These are phyloP conservation scores for Ascochyta rabiei DNA, from an alignment of 2,329 filamentous ascomycete genomes.

Conservation along the genomic window DNA sequence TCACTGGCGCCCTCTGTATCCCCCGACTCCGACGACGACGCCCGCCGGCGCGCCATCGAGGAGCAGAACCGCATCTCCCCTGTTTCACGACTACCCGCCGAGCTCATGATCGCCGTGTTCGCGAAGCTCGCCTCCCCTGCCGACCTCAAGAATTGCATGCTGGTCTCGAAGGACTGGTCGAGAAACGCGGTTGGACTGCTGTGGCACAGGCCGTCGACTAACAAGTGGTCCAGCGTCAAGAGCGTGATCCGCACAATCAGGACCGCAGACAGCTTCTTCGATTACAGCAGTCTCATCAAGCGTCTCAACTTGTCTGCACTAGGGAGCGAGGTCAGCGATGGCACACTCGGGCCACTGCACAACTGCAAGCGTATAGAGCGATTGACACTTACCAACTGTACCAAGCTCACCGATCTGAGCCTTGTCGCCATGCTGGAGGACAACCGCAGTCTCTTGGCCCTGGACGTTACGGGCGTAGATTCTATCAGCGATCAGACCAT, in stretches of 20 bases:
- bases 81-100: slow-evolving; percentile 84
- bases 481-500: slow-evolving; percentile 84
- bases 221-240: slow-evolving; percentile 80
- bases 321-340: slow-evolving; percentile 79
- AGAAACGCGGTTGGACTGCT: slow-evolving; percentile 89
- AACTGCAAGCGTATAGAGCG: slow-evolving; percentile 91
- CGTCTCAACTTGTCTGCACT: slow-evolving; percentile 87
- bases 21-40: slow-evolving; percentile 76
- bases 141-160: slow-evolving; percentile 86
- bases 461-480: slow-evolving; percentile 85
- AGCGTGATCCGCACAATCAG: slow-evolving; percentile 81
- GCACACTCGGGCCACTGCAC: slow-evolving; percentile 80
- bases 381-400: slow-evolving; percentile 89
- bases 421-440: slow-evolving; percentile 79
- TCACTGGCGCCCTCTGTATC: slow-evolving; percentile 83
- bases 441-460: slow-evolving; percentile 80
- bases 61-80: slow-evolving; percentile 75
- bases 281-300: slow-evolving; percentile 89
- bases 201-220: slow-evolving; percentile 93
- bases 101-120: slow-evolving; percentile 94
- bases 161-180: slow-evolving; percentile 94
- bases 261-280: slow-evolving; percentile 77
- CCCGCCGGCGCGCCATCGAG: slow-evolving; percentile 60
- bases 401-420: slow-evolving; percentile 80
- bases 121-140: slow-evolving; percentile 75